These are phyloP conservation scores for Botrytis byssoidea DNA, from an alignment of 2,329 filamentous ascomycete genomes.

Conservation along the genomic window DNA sequence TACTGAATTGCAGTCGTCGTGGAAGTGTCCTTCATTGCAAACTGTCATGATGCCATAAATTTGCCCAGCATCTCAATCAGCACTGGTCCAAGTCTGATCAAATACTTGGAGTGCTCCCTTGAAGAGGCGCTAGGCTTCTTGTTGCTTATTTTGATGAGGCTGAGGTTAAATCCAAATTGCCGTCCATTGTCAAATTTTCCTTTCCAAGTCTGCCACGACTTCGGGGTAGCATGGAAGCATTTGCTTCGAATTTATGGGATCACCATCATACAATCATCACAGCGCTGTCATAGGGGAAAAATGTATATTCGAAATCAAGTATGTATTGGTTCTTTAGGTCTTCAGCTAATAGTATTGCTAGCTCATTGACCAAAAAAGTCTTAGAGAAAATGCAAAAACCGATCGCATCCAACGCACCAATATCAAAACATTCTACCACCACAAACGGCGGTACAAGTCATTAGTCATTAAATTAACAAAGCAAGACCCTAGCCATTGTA, in stretches of 20 bases:
- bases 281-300: neutral
- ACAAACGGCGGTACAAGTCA: neutral
- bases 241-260: neutral
- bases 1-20: neutral
- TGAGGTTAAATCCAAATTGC: neutral
- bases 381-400: neutral
- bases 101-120: neutral
- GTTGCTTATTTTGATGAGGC: no score
- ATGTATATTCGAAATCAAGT: neutral
- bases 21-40: neutral
- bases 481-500: neutral
- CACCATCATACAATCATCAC: neutral
- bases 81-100: neutral
- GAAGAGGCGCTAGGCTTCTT: neutral
- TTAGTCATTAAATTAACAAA: neutral
- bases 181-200: neutral
- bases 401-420: conserved; percentile 8
- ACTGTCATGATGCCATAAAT: neutral
- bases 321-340: neutral
- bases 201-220: neutral
- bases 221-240: neutral
- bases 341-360: conserved; percentile 1
- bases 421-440: neutral
- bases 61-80: neutral
- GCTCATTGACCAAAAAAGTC: neutral